Evolutionary conservation across 1,284 basidiomycete species (phyloP).

Genomic region (Cryptococcus amylolentus): DNA sequence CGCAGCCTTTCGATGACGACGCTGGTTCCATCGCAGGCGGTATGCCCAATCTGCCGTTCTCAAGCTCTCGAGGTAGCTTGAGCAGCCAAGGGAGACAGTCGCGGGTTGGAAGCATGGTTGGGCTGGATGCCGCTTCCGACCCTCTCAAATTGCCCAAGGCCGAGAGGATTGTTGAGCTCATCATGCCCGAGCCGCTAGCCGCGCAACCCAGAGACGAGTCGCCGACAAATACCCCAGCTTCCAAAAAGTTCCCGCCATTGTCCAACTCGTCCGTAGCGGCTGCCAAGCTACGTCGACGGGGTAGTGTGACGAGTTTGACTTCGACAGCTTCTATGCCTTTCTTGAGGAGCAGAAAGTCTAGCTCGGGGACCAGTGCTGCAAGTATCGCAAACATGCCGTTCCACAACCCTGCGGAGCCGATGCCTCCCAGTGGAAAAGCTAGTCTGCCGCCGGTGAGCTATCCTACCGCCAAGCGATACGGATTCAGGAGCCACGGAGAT

Average conservation of each 20-base stretch:
- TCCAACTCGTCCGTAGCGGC: background rate
- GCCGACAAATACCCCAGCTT: background rate
- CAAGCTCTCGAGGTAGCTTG: slow-evolving; percentile 30
- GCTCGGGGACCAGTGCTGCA: slow-evolving; percentile 8
- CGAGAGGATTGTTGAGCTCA: slow-evolving; percentile 45
- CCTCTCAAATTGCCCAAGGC: slow-evolving; percentile 30
- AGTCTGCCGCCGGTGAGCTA: slow-evolving; percentile 44
- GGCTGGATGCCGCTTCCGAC: slow-evolving; percentile 29
- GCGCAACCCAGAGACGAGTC: slow-evolving; percentile 16
- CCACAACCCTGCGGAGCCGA: slow-evolving; percentile 14
- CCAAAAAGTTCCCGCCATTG: background rate
- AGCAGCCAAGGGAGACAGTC: slow-evolving; percentile 19
- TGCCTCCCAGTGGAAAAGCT: slow-evolving; percentile 33
- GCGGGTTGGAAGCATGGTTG: slow-evolving; percentile 26
- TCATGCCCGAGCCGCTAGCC: slow-evolving; percentile 49
- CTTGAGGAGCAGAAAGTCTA: slow-evolving; percentile 33
- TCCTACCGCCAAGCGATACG: slow-evolving; percentile 48
- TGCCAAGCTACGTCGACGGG: slow-evolving; percentile 24
- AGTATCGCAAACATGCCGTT: background rate
- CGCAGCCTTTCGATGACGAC: slow-evolving; percentile 48
- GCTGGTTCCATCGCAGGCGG: slow-evolving; percentile 1
- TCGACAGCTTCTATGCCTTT: slow-evolving; percentile 32
- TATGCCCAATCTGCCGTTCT: slow-evolving; percentile 24
- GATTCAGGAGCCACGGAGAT: slow-evolving; percentile 42
- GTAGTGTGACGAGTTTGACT: slow-evolving; percentile 38